Conservation (phyloP, 2,329 filamentous ascomycete species). For the Exophiala bonariae region DNA sequence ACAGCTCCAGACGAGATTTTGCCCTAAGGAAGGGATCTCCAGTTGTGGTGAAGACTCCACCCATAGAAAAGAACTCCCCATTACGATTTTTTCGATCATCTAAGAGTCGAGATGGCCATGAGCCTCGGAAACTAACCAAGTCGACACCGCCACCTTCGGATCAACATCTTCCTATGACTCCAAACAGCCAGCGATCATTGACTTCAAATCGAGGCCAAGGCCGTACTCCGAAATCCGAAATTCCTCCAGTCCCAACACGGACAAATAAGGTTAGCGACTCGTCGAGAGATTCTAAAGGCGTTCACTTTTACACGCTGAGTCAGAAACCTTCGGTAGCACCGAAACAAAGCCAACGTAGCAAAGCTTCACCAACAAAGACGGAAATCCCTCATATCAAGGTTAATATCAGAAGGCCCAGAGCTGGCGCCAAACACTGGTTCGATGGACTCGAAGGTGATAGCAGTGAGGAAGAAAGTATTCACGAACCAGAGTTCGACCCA, state of each 20-base stretch:
- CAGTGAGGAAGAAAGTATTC: conserved; percentile 32
- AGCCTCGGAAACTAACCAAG: conserved; percentile 18
- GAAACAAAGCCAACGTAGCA: conserved; percentile 9
- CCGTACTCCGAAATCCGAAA: background rate
- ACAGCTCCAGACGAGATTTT: conserved; percentile 41
- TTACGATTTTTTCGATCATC: conserved; percentile 20
- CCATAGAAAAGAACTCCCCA: conserved; percentile 19
- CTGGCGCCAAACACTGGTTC: conserved; percentile 34
- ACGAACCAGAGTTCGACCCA: conserved; percentile 23
- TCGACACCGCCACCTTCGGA: conserved; percentile 22
- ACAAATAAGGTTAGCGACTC: background rate
- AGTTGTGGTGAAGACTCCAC: conserved; percentile 30
- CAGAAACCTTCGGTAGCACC: background rate
- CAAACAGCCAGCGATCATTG: conserved; percentile 26
- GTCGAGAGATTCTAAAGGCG: conserved; percentile 6
- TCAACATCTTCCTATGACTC: conserved; percentile 27
- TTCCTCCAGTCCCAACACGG: background rate
- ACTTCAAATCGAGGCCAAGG: conserved; percentile 2
- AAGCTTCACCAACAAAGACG: conserved; percentile 8
- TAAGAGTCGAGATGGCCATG: conserved; percentile 10
- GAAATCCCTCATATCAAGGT: conserved; percentile 20
- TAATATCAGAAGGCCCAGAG: conserved; percentile 27
- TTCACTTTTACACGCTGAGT: conserved; percentile 6
- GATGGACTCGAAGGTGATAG: conserved; percentile 34
- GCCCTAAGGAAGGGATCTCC: conserved; percentile 38